Base-by-base conservation (phyloP, 1,284 basidiomycete genomes). In the Meira miltonrushii region DNA sequence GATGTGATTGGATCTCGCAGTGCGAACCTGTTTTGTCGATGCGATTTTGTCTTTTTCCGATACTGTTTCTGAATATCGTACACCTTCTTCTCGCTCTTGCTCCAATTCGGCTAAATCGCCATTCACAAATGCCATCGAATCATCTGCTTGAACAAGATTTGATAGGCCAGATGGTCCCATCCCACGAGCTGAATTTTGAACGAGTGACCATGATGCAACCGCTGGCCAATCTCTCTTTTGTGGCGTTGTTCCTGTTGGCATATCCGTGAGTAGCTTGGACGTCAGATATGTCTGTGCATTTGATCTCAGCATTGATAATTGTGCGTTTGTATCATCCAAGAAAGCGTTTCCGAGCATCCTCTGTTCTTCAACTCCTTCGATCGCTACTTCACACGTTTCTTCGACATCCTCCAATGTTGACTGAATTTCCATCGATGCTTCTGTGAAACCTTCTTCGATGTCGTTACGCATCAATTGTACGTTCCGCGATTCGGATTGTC, bases 141-240 rank as follows among this genome's bases (percentile, higher is more conserved):
- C 28, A 33, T 33, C 28, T 33, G 4, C 28, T 33, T 33, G 28
- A 33, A 33, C 28, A 33, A 33, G 3, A 33, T 33, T 33, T 33
- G 28, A 33, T 8, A 33, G 28, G 3, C 28, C 28, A 33, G 28
- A 33, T 33, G 28, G 28, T 33, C 28, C 28, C 3, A 33, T 33
- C 8, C 28, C 28, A 33, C 8, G 3, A 8, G 28, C 8, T 4
- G 28, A 33, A 33, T 33, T 33, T 33, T 33, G 46, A 23, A 48
- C 46, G 12, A 48, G 46, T 5, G 46, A 48, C 46, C 46, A 48
- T 48, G 46, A 17, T 13, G 12, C 12, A 12, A 25, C 5, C 12
- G 46, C n/a, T 25, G 46, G 46, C 12, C 25, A 48, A 19, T 48
- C 46, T 21, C 46, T 48, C 46, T 48, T 48, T 48, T 48, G 46